phyloP scores from a whole-genome alignment of 306 rosid genomes.

The Cucurbita moschata region DNA sequence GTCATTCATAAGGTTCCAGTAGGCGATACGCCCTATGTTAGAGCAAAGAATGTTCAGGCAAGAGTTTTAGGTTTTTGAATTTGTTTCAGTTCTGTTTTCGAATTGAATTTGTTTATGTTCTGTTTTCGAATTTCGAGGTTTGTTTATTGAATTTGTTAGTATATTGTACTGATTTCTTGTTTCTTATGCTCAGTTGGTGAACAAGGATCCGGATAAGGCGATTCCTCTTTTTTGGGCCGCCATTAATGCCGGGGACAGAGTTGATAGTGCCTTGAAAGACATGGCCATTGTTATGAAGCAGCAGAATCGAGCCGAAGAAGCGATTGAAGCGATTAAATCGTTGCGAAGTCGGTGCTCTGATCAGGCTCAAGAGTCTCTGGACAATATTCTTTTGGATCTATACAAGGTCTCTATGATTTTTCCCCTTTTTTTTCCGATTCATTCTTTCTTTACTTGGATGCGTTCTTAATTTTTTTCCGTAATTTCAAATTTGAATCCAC shows the following conservation, averaged over 20 bases:
- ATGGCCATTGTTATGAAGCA: constrained; percentile 99
- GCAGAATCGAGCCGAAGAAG: constrained; percentile 90
- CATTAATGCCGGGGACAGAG: constrained; percentile 91
- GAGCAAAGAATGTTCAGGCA: constrained; percentile 95
- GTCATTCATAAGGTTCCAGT: constrained; percentile 71
- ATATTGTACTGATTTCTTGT: not conserved
- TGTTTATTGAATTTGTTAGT: no score
- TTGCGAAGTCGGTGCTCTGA: constrained; percentile 76
- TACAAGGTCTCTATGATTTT: constrained; percentile 42
- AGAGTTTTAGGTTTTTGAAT: not conserved
- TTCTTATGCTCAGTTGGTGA: constrained; percentile 48
- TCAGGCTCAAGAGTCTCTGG: constrained; percentile 96
- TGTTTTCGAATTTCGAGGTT: not conserved
- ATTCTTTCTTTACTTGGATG: not conserved
- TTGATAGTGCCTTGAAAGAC: constrained; percentile 90
- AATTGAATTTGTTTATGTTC: not conserved
- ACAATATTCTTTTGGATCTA: constrained; percentile 85
- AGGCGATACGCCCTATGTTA: constrained; percentile 83
- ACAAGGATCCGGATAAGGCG: constrained; percentile 93
- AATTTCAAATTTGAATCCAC: not conserved
- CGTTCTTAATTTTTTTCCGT: not conserved
- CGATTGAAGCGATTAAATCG: constrained; percentile 88
- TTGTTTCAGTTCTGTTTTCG: not conserved
- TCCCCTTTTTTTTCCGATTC: no score
- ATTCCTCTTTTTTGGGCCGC: constrained; percentile 96